phyloP scores from a whole-genome alignment of 2,329 filamentous ascomycete genomes.

The Onygena corvina region DNA sequence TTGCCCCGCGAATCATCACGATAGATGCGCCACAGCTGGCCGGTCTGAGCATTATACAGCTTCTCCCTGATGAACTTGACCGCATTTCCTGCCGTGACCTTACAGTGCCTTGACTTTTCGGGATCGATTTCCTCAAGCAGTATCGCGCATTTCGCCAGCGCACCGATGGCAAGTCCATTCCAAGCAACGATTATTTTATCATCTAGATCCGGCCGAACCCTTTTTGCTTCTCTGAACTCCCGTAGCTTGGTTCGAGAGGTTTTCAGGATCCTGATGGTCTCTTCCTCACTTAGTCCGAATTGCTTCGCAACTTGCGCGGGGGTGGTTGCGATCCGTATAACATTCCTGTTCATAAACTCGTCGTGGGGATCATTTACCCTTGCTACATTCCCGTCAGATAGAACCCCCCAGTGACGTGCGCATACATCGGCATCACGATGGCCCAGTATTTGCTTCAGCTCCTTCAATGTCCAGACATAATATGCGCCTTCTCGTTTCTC shows the following conservation, averaged over 20 bases:
- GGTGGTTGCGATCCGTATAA: constrained; percentile 59
- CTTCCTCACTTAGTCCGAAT: constrained; percentile 57
- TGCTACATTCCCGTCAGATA: constrained; percentile 72
- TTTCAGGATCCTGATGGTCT: constrained; percentile 56
- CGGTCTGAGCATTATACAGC: constrained; percentile 55
- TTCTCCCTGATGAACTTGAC: constrained; percentile 59
- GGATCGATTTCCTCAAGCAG: constrained; percentile 52
- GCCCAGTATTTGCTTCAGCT: constrained; percentile 66
- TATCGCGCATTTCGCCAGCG: constrained; percentile 62
- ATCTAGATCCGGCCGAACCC: constrained; percentile 66
- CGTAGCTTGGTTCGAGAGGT: constrained; percentile 56
- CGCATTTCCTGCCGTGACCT: constrained; percentile 54
- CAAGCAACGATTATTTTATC: constrained; percentile 78
- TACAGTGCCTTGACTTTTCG: constrained; percentile 48
- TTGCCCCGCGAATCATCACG: constrained; percentile 51
- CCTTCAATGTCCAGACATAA: constrained; percentile 84
- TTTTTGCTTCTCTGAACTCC: constrained; percentile 58
- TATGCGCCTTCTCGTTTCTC: constrained; percentile 86
- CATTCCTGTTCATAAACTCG: constrained; percentile 90
- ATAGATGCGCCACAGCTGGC: constrained; percentile 62
- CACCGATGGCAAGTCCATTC: constrained; percentile 79
- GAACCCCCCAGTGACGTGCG: constrained; percentile 73
- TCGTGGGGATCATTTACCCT: constrained; percentile 77
- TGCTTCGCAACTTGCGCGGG: constrained; percentile 59
- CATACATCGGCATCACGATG: constrained; percentile 58